A percentile compares a stretch with the other conserved stretches of the same genome.
Evolutionary conservation across 257 asterid species (phyloP).

Genomic region (Echites panduratus): DNA sequence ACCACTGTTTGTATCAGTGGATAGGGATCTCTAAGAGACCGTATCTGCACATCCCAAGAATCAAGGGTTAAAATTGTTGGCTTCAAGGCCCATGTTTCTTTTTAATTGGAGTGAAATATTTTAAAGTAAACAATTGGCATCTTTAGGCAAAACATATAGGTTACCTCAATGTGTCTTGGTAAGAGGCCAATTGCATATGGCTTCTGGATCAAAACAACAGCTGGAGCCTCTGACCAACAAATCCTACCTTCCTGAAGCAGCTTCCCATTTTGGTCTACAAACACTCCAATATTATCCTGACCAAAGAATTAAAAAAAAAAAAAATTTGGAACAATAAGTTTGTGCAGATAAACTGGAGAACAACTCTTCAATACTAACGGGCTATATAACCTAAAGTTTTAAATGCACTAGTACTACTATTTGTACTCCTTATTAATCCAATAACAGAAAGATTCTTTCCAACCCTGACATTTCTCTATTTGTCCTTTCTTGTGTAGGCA

Average conservation of each 20-base stretch:
- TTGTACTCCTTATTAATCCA: not conserved
- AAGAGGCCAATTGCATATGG: constrained; percentile 92
- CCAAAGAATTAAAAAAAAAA: constrained; percentile 11
- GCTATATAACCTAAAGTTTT: not conserved
- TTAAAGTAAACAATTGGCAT: not conserved
- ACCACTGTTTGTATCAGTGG: constrained; percentile 91
- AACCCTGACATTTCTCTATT: not conserved
- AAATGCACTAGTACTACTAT: not conserved
- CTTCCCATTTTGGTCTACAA: constrained; percentile 98
- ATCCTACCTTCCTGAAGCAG: constrained; percentile 94
- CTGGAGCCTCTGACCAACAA: constrained; percentile 99
- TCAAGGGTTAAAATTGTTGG: constrained; percentile 18
- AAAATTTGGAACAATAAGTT: not conserved
- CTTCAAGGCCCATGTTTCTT: not conserved
- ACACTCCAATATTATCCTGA: constrained; percentile 95
- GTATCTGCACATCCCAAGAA: constrained; percentile 52
- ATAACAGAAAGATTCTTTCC: not conserved
- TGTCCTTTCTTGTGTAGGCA: not conserved
- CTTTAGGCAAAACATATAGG: constrained; percentile 15
- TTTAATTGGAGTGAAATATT: not conserved
- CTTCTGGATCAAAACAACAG: constrained; percentile 58
- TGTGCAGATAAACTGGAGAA: not conserved
- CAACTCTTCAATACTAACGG: too few relatives aligned
- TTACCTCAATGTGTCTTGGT: constrained; percentile 91
- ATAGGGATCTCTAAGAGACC: constrained; percentile 90